Conservation (phyloP, 306 rosid genomes). For the Casuarina glauca region DNA sequence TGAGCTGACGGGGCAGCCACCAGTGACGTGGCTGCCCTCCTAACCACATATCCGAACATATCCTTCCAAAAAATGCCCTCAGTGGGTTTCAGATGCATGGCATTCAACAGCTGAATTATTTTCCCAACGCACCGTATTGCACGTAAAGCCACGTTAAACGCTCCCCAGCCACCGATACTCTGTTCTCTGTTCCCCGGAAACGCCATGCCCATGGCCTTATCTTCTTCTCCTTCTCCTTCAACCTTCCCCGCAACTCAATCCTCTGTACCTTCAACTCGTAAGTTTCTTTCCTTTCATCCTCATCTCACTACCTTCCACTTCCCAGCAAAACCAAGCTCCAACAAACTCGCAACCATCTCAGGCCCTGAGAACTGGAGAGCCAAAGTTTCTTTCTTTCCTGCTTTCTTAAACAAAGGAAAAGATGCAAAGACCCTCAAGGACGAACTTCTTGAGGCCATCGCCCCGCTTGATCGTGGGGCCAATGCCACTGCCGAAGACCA, state of each 20-base stretch:
- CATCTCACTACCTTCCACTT: conserved; percentile 24
- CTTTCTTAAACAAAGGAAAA: conserved; percentile 60
- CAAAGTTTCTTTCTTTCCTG: conserved; percentile 67
- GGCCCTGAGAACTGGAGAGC: conserved; percentile 59
- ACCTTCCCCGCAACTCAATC: conserved; percentile 22
- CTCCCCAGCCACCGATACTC: neutral
- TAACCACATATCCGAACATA: no score
- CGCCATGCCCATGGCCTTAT: conserved; percentile 55
- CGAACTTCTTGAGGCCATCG: conserved; percentile 76
- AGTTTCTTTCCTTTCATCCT: conserved; percentile 26
- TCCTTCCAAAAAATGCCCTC: no score
- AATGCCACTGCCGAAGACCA: conserved; percentile 78
- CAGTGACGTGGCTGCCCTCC: no score
- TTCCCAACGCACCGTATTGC: no score
- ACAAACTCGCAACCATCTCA: conserved; percentile 16
- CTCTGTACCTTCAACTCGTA: conserved; percentile 28
- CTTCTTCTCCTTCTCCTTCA: conserved; percentile 43
- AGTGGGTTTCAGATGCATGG: no score
- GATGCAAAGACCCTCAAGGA: conserved; percentile 59
- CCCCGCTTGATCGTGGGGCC: conserved; percentile 83
- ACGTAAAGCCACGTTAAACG: neutral
- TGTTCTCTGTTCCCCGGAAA: no score
- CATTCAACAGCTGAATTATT: no score
- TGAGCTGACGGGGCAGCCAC: no score
- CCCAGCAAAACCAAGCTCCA: conserved; percentile 35